A percentile compares a stretch with the other conserved stretches of the same genome.
These are phyloP conservation scores for Tolypocladium inflatum DNA, from an alignment of 2,329 filamentous ascomycete species.

Conservation along the genomic window DNA sequence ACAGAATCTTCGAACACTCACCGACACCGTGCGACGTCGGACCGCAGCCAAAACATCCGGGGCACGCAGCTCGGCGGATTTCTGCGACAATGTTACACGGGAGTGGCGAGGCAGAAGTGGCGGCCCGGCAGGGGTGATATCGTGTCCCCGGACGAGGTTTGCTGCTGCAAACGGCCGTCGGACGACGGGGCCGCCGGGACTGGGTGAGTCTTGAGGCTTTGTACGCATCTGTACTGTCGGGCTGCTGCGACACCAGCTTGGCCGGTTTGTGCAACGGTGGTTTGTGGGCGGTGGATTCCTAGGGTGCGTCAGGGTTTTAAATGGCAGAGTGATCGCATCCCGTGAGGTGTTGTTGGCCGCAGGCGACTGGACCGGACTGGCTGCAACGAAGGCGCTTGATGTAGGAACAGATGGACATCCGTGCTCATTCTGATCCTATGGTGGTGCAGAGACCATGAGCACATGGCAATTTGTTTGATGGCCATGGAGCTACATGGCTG, in stretches of 20 bases:
- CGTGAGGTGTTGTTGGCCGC: background rate
- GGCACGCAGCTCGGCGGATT: background rate
- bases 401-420: too few relatives aligned
- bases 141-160: background rate
- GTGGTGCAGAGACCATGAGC: too few relatives aligned
- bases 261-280: background rate
- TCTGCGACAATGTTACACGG: background rate
- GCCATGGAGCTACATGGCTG: too few relatives aligned
- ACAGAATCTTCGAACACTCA: background rate
- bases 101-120: background rate
- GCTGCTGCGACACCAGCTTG: background rate
- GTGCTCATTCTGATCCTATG: too few relatives aligned
- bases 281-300: background rate
- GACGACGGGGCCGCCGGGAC: background rate
- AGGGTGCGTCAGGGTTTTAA: background rate
- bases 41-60: background rate
- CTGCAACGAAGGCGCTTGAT: background rate
- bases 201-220: background rate
- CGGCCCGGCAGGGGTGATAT: background rate
- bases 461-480: too few relatives aligned
- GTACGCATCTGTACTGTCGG: background rate
- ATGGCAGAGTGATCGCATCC: background rate
- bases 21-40: background rate
- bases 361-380: background rate
- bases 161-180: constrained; percentile 2